A percentile compares a stretch with the other conserved stretches of the same genome.
Conservation (phyloP, 192 early-diverging fungal species). For the Entophlyctis luteolus region DNA sequence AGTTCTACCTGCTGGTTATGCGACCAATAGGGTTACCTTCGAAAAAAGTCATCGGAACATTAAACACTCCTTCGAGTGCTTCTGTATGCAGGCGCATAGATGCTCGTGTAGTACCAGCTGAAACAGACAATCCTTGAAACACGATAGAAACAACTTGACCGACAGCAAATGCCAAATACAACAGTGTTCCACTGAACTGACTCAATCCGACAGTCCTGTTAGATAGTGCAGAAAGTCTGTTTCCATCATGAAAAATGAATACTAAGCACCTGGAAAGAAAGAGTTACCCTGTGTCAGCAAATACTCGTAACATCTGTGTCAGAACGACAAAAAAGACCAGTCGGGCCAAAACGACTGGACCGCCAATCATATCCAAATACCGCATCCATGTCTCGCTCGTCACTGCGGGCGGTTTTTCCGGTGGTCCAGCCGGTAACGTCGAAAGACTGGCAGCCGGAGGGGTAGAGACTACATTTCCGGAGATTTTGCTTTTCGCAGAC, state of each 20-base stretch:
- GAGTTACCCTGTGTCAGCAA: not conserved
- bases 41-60: constrained; percentile 58
- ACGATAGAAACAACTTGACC: not conserved
- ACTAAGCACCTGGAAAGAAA: not conserved
- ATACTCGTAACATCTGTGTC: not conserved
- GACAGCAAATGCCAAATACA: not conserved
- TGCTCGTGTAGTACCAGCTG: not conserved
- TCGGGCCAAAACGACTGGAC: not conserved
- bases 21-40: constrained; percentile 58
- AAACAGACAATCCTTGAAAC: not conserved
- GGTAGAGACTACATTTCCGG: no score
- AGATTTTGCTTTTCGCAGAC: no score
- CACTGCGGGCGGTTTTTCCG: not conserved
- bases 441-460: no score
- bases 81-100: not conserved
- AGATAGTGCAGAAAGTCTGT: not conserved
- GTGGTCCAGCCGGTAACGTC: no score
- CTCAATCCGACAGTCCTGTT: not conserved
- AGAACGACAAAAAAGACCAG: not conserved
- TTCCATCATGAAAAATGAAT: not conserved
- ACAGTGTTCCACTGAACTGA: not conserved
- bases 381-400: not conserved
- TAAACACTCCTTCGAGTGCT: constrained; percentile 34
- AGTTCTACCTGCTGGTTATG: constrained; percentile 21
- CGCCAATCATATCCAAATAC: not conserved